Evolutionary conservation across 2,329 filamentous ascomycete genomes (phyloP), one percentile per base, ranked within the genome.

Genomic region (Domatiomyces catenatus): DNA sequence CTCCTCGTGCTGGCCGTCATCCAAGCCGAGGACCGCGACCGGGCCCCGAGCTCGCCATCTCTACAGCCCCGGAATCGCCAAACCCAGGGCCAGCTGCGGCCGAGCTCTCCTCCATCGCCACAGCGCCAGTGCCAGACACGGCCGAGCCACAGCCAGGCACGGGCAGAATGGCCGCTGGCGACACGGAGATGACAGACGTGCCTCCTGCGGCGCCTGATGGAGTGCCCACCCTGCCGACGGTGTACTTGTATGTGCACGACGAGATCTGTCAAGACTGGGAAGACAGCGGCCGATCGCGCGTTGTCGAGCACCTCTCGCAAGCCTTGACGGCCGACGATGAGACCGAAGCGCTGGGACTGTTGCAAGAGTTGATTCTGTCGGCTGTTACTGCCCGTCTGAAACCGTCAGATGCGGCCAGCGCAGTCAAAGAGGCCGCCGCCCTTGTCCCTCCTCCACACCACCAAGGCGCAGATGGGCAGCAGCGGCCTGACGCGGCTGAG

Each of bases 341-440:
- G 6, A 72, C 82, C 45, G 77, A 80, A 51, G 70, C 94, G 39
- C 80, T 82, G 26, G 76, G 76, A 12, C 71, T 94, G 19, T 87
- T 89, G 58, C 86, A 94, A 68, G 92, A 98, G 64, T 76, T 95
- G 39, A 77, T 92, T 36, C 80, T 83, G 54, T 80, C 86, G 32
- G 81, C 83, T 17, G 68, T 93, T 10, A 81, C 87, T 61, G 76
- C 74, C 43, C 77, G 81, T 47, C 67, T 95, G 45, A 72, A 76
- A 42, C 73, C 86, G 2, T 64, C 67, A 5, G 83, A 89, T 59
- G 81, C 85, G 46, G 90, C 89, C 22, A 70, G 68, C 18, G 76
- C 81, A 50, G 75, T 94, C 52, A 84, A 81, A 61, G 80, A 88
- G 48, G 45, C 54, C 10, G 32, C 12, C 32, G 2, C 32, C 15